Conservation (phyloP, 345 rosid species). For the Acer saccharum region DNA sequence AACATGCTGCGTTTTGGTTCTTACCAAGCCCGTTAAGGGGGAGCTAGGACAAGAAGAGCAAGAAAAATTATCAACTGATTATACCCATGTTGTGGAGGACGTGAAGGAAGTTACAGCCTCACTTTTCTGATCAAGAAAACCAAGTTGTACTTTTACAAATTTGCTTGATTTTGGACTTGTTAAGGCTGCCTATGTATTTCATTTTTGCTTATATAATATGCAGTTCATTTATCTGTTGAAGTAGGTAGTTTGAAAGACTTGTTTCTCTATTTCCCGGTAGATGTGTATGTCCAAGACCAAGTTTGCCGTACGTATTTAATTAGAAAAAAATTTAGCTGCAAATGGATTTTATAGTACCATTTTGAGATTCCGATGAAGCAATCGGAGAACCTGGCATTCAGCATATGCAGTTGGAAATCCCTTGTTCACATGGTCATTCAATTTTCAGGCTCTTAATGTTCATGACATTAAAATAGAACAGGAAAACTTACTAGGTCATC, state of each 20-base stretch:
- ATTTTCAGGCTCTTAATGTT: too few species aligned
- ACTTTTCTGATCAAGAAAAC: constrained; percentile 33
- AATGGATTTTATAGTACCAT: neutral
- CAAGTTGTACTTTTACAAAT: neutral
- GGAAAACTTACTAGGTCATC: too few species aligned
- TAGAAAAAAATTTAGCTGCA: neutral
- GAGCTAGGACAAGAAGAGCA: constrained; percentile 68
- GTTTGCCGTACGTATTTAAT: too few species aligned
- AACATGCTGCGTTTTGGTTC: constrained; percentile 88
- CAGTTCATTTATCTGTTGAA: neutral
- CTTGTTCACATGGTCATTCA: neutral
- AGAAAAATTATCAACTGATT: constrained; percentile 64
- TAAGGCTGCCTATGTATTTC: constrained; percentile 12
- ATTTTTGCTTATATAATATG: constrained; percentile 14
- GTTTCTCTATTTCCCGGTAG: neutral
- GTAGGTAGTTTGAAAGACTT: neutral
- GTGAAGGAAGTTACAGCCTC: constrained; percentile 63
- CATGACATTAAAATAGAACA: too few species aligned
- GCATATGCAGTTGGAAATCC: neutral
- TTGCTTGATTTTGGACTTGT: constrained; percentile 7
- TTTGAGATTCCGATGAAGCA: neutral
- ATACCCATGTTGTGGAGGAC: constrained; percentile 60
- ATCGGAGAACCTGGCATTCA: neutral
- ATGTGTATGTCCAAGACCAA: neutral
- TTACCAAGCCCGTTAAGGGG: constrained; percentile 80